Base-by-base conservation (phyloP, 192 early-diverging fungal genomes). In the Ramicandelaber brevisporus region DNA sequence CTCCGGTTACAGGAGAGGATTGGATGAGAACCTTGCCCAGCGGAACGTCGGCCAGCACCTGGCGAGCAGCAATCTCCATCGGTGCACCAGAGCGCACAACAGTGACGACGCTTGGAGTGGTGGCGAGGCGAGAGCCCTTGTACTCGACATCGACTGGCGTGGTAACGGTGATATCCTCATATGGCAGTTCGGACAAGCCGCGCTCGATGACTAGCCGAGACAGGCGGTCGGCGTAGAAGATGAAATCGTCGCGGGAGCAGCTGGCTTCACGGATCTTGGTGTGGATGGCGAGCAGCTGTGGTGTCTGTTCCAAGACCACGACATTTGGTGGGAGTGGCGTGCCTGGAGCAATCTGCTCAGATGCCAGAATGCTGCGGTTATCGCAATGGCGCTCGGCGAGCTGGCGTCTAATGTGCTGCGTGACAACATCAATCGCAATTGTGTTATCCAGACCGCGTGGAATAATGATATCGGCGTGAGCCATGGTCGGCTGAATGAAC, bases 11-110 rank as follows among this genome's bases (percentile, higher is more conserved):
- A 0, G 69, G 62, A 27, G 75, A 69, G 3, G 76, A 73, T 48
- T 85, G 74, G 42, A 96, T 88, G 25, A 96, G 47, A 8, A 96
- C 64, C 43, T 90, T 89, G 23, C 86, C 89, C 28, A 81, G 70
- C 11, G 70, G 61, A 1, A 70, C 73, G 40, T 81, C 73, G 14
- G 67, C 71, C 25, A 68, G 68, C 1, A 85, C 84, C 31, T 68
- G 62, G 32, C 70, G 71, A 16, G 90, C 49, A 3, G 74, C 80
- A 32, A 54, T 61, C 41, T 90, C 86, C 84, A 96, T 88, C 4
- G 78, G 73, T n/a, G 70, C 68, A 8, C 86, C 89, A 2, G 82
- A 66, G 20, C 82, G 75, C 27, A 88, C 53, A 27, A 95, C 68
- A 1, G 78, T 78, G 3, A 88, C 76, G 20, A 70, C 81, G n/a